A percentile compares a stretch with the other conserved stretches of the same genome.
phyloP scores from a whole-genome alignment of 768 basidiomycete species.

The Tylopilus sp. region DNA sequence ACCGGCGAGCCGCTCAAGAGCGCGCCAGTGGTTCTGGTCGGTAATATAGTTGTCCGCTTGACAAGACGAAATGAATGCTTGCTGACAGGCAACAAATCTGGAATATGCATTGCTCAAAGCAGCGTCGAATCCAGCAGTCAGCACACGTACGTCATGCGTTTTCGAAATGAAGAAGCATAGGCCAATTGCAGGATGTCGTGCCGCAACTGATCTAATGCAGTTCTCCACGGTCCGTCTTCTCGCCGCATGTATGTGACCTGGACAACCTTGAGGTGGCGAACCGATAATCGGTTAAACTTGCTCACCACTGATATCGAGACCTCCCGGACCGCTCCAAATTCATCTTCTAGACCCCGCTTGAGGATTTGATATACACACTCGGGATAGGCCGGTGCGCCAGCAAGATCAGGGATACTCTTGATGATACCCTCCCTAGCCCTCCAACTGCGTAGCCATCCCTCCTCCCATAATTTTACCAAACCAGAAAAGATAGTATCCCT shows the following conservation, averaged over 20 bases:
- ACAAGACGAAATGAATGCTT: constrained; percentile 46
- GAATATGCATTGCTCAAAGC: constrained; percentile 9
- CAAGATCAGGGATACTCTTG: constrained; percentile 50
- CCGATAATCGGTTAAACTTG: constrained; percentile 5
- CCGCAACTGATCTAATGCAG: constrained; percentile 37
- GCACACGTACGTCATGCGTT: constrained; percentile 66
- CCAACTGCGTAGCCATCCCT: constrained; percentile 66
- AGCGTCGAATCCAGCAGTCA: constrained; percentile 8
- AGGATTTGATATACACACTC: constrained; percentile 54
- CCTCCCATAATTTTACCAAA: constrained; percentile 54
- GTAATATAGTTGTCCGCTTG: constrained; percentile 36
- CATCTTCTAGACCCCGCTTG: constrained; percentile 63
- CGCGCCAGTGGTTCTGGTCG: constrained; percentile 45
- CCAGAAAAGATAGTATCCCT: constrained; percentile 44
- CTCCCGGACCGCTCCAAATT: constrained; percentile 82
- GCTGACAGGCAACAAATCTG: constrained; percentile 75
- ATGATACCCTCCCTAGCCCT: constrained; percentile 73
- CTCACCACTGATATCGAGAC: constrained; percentile 66
- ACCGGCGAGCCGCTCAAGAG: constrained; percentile 51
- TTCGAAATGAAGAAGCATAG: constrained; percentile 47
- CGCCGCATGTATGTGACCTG: constrained; percentile 50
- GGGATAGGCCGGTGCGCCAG: constrained; percentile 40
- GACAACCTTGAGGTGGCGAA: constrained; percentile 15
- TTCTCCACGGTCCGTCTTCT: constrained; percentile 34
- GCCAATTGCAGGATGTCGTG: constrained; percentile 44